phyloP scores from a whole-genome alignment of 257 asterid species.

The Cynanchum wilfordii region DNA sequence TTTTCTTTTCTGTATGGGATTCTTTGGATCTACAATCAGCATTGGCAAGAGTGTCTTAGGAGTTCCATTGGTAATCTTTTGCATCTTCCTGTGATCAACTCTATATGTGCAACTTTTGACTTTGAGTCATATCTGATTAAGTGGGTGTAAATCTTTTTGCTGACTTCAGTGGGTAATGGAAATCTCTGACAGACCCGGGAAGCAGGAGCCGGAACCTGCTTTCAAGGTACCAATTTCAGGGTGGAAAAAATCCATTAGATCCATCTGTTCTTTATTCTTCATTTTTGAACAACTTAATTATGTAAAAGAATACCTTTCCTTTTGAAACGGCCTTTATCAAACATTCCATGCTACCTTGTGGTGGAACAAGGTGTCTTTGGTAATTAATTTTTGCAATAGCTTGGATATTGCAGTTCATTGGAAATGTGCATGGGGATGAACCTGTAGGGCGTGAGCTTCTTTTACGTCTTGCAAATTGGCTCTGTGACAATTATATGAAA shows the following conservation, averaged over 20 bases:
- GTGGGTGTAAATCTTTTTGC: constrained; percentile 3
- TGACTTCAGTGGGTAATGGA: constrained; percentile 54
- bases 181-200: constrained; percentile 56
- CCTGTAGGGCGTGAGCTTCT: constrained; percentile 99
- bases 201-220: constrained; percentile 55
- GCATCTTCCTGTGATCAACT: constrained; percentile 2
- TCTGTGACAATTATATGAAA: constrained; percentile 78
- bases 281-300: background rate
- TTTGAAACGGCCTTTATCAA: background rate
- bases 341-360: background rate
- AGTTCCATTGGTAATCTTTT: constrained; percentile 49
- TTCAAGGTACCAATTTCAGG: constrained; percentile 43
- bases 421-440: constrained; percentile 98
- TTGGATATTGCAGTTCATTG: constrained; percentile 69
- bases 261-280: background rate
- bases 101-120: constrained; percentile 3
- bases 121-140: background rate
- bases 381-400: constrained; percentile 27
- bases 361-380: constrained; percentile 6
- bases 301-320: background rate
- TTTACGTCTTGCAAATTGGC: constrained; percentile 78
- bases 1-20: constrained; percentile 30
- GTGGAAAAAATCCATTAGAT: background rate
- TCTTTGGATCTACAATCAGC: constrained; percentile 33
- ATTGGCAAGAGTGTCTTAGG: constrained; percentile 58